phyloP scores from a whole-genome alignment of 2,329 filamentous ascomycete species.

The Davidsoniella neocaledoniae region DNA sequence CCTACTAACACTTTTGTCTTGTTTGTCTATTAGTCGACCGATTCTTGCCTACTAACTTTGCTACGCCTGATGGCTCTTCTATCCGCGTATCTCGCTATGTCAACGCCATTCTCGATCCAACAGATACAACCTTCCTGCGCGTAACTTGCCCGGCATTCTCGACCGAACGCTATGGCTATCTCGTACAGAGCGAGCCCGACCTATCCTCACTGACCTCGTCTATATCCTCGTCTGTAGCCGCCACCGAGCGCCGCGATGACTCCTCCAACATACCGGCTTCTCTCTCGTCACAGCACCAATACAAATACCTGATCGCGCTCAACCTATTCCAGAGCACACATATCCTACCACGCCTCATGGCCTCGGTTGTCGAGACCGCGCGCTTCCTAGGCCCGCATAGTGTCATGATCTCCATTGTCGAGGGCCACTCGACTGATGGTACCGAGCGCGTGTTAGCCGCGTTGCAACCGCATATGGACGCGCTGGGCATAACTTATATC shows the following conservation, averaged over 20 bases:
- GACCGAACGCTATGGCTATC: conserved; percentile 15
- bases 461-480: conserved; percentile 24
- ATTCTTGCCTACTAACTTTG: neutral
- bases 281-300: conserved; percentile 3
- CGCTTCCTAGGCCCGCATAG: conserved; percentile 31
- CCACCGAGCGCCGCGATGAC: no score
- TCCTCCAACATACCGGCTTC: no score
- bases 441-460: conserved; percentile 32
- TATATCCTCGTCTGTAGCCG: no score
- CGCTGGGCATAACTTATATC: conserved; percentile 24
- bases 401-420: conserved; percentile 37
- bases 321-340: conserved; percentile 28
- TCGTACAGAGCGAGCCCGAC: conserved; percentile 7
- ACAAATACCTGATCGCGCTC: conserved; percentile 34
- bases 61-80: neutral
- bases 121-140: conserved; percentile 14
- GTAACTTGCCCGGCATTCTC: conserved; percentile 18
- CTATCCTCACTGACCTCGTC: neutral
- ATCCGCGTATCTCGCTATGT: conserved; percentile 16
- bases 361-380: conserved; percentile 32
- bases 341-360: conserved; percentile 33
- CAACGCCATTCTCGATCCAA: conserved; percentile 18
- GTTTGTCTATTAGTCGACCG: neutral
- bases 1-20: neutral
- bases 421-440: conserved; percentile 37